Evolutionary conservation across 495 filamentous ascomycete species (phyloP).

Genomic region (Podospora tetraspora): DNA sequence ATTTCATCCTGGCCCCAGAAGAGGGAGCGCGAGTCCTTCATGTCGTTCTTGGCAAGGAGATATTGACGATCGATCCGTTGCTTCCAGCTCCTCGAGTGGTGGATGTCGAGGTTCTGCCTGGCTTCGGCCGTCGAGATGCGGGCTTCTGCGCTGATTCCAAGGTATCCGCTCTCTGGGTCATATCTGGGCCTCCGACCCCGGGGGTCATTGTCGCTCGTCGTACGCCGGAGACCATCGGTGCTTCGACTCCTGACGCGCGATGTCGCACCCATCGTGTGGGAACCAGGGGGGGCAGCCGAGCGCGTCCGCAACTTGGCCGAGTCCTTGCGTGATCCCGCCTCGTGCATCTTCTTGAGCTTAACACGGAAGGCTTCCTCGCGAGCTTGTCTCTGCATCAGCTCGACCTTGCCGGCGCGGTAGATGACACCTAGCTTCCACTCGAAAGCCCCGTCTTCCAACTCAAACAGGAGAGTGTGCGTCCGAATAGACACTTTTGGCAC

Average conservation of each 20-base stretch:
- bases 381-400: conserved; percentile 83
- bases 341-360: conserved; percentile 77
- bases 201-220: conserved; percentile 22
- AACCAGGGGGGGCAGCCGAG: conserved; percentile 44
- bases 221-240: conserved; percentile 40
- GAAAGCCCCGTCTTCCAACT: conserved; percentile 92
- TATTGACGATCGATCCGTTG: conserved; percentile 76
- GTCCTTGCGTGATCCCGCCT: conserved; percentile 55
- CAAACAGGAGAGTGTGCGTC: conserved; percentile 75
- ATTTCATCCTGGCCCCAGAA: conserved; percentile 83
- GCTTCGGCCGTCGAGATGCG: conserved; percentile 70
- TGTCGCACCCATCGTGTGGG: conserved; percentile 28
- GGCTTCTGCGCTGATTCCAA: conserved; percentile 59
- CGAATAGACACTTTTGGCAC: conserved; percentile 80
- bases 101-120: conserved; percentile 62
- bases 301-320: conserved; percentile 41
- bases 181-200: conserved; percentile 51
- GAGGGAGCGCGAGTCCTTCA: conserved; percentile 70
- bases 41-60: conserved; percentile 60
- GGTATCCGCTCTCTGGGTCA: conserved; percentile 67
- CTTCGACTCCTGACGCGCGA: conserved; percentile 50
- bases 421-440: conserved; percentile 95
- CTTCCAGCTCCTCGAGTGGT: conserved; percentile 91
- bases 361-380: conserved; percentile 83
- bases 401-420: conserved; percentile 78